Evolutionary conservation across 2,329 filamentous ascomycete genomes (phyloP).

Genomic region (Cladosporium sp.): DNA sequence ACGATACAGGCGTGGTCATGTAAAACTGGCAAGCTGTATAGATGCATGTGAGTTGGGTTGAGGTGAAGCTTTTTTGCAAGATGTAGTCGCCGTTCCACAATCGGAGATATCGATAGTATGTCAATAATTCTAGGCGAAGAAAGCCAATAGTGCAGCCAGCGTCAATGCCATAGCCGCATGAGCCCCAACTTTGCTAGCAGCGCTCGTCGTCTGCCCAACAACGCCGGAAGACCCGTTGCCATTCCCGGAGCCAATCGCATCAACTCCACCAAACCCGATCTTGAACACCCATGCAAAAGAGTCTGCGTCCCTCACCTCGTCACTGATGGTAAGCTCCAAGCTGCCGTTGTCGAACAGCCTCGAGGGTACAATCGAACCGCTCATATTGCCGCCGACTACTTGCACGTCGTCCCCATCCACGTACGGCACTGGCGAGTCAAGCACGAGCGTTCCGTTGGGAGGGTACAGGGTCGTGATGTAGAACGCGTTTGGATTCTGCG

Average conservation of each 20-base stretch:
- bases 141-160: not conserved
- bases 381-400: slow-evolving; percentile 43
- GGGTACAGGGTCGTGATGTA: slow-evolving; percentile 51
- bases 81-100: no score
- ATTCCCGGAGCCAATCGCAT: not conserved
- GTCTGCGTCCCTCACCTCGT: slow-evolving; percentile 39
- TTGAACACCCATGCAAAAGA: slow-evolving; percentile 48
- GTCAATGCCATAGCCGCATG: not conserved
- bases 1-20: no score
- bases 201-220: slow-evolving; percentile 17
- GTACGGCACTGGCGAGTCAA: slow-evolving; percentile 50
- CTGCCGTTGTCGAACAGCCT: slow-evolving; percentile 31
- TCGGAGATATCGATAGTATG: not conserved
- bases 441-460: slow-evolving; percentile 43
- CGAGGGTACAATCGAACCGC: slow-evolving; percentile 32
- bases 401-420: slow-evolving; percentile 50
- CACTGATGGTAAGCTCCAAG: slow-evolving; percentile 37
- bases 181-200: not conserved
- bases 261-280: slow-evolving; percentile 34
- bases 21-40: no score
- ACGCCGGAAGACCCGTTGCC: not conserved
- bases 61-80: no score
- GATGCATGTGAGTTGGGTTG: no score
- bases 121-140: not conserved
- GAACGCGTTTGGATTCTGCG: slow-evolving; percentile 54